Evolutionary conservation across 495 filamentous ascomycete species (phyloP).

Genomic region (Daldinia loculata): DNA sequence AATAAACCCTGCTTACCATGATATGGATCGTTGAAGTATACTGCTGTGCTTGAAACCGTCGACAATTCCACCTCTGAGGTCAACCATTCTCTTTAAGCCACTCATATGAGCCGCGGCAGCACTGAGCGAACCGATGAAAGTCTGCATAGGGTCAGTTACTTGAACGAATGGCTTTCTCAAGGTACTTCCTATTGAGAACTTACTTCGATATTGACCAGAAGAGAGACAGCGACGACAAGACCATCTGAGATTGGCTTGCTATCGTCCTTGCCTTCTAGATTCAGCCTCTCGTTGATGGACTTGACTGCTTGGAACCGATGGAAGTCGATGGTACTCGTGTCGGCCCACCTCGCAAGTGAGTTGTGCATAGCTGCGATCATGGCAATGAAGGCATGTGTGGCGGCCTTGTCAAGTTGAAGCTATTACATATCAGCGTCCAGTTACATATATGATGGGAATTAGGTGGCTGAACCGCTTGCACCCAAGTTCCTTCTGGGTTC

Average conservation of each 20-base stretch:
- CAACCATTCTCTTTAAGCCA: conserved; percentile 45
- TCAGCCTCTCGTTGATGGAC: conserved; percentile 45
- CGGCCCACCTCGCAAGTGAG: conserved; percentile 43
- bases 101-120: conserved; percentile 46
- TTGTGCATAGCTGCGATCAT: conserved; percentile 48
- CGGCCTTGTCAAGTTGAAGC: conserved; percentile 46
- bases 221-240: conserved; percentile 43
- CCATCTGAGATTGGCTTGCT: conserved; percentile 45
- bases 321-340: conserved; percentile 46
- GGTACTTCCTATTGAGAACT: background rate
- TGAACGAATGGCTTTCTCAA: background rate
- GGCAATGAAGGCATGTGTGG: conserved; percentile 46
- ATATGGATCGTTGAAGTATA: conserved; percentile 44
- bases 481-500: conserved; percentile 47
- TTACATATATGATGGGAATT: background rate
- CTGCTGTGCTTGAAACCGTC: conserved; percentile 44
- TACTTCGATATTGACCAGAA: conserved; percentile 46
- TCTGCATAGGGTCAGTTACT: conserved; percentile 21
- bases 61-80: conserved; percentile 42
- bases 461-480: conserved; percentile 37
- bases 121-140: conserved; percentile 42
- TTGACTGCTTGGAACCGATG: conserved; percentile 47
- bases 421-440: conserved; percentile 13
- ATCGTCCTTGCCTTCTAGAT: conserved; percentile 43
- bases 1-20: conserved; percentile 36